phyloP scores from a whole-genome alignment of 371 early-diverging fungal genomes.

The Nematocida ausubeli region DNA sequence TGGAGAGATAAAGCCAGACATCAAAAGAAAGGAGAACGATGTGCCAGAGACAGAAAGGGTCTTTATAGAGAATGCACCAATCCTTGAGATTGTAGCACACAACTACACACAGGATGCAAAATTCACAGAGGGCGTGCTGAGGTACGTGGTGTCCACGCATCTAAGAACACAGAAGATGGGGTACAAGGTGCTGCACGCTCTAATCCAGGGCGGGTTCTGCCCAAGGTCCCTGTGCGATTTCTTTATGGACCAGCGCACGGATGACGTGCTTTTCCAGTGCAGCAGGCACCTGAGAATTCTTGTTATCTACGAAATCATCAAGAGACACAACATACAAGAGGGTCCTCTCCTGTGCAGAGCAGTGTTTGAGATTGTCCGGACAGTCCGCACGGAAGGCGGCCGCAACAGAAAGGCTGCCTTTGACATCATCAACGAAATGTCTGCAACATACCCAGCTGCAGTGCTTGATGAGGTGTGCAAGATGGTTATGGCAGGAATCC shows the following conservation, averaged over 20 bases:
- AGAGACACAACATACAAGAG: neutral
- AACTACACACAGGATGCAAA: neutral
- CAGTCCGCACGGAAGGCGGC: slow-evolving; percentile 35
- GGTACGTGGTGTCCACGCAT: slow-evolving; percentile 36
- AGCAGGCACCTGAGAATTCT: slow-evolving; percentile 21
- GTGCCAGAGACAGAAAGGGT: slow-evolving; percentile 31
- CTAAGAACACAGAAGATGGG: slow-evolving; percentile 49
- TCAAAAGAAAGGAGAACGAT: slow-evolving; percentile 37
- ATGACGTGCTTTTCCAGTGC: slow-evolving; percentile 45
- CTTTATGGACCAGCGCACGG: slow-evolving; percentile 30
- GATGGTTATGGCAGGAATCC: slow-evolving; percentile 34
- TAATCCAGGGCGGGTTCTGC: slow-evolving; percentile 18
- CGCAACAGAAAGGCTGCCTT: slow-evolving; percentile 39
- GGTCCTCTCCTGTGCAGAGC: slow-evolving; percentile 12
- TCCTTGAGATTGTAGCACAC: slow-evolving; percentile 26
- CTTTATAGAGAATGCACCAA: slow-evolving; percentile 39
- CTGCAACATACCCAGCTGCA: slow-evolving; percentile 11
- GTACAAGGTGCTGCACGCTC: slow-evolving; percentile 35
- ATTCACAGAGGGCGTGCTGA: slow-evolving; percentile 22
- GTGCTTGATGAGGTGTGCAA: slow-evolving; percentile 20
- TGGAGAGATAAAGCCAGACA: slow-evolving; percentile 19
- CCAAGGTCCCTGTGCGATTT: slow-evolving; percentile 18
- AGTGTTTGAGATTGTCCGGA: slow-evolving; percentile 9
- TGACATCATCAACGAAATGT: slow-evolving; percentile 29
- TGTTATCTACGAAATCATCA: slow-evolving; percentile 18